phyloP scores from a whole-genome alignment of 2,329 filamentous ascomycete genomes.

The Paracorniculantispora psalliotae region DNA sequence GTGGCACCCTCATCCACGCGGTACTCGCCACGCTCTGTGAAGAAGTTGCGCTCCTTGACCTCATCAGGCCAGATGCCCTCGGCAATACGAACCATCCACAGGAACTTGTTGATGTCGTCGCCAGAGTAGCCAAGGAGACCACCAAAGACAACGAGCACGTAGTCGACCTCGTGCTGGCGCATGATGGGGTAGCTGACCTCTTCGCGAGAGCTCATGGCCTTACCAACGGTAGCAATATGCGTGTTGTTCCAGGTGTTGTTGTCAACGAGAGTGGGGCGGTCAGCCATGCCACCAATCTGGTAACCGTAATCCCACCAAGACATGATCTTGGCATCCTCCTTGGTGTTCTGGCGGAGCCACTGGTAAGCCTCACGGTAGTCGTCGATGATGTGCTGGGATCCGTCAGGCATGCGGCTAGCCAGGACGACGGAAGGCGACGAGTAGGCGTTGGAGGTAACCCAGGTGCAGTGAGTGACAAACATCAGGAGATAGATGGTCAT shows the following conservation, averaged over 20 bases:
- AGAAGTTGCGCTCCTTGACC: conserved; percentile 94
- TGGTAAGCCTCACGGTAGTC: conserved; percentile 99
- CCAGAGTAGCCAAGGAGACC: conserved; percentile 94
- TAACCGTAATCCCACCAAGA: conserved; percentile 99
- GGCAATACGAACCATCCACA: conserved; percentile 99
- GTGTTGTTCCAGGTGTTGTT: conserved; percentile 99
- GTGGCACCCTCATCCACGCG: conserved; percentile 89
- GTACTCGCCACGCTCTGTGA: conserved; percentile 91
- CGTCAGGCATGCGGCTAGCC: conserved; percentile 86
- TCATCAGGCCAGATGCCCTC: conserved; percentile 99
- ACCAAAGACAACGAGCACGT: conserved; percentile 95
- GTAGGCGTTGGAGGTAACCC: conserved; percentile 98
- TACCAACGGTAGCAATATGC: conserved; percentile 97
- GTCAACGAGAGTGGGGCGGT: conserved; percentile 92
- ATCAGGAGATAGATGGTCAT: conserved; percentile 78
- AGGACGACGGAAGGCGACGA: conserved; percentile 96
- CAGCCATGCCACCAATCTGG: conserved; percentile 99
- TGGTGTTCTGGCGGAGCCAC: conserved; percentile 97
- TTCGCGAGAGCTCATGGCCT: conserved; percentile 96
- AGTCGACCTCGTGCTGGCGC: conserved; percentile 97
- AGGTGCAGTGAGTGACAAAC: conserved; percentile 96
- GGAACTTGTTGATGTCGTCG: conserved; percentile 99
- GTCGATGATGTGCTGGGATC: conserved; percentile 96
- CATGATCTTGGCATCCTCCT: conserved; percentile 95
- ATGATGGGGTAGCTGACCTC: conserved; percentile 99